Percentiles rank a stretch among this genome's conserved stretches.
Conservation (phyloP, 805 yeast genomes). For the Zygosaccharomyces bisporus region DNA sequence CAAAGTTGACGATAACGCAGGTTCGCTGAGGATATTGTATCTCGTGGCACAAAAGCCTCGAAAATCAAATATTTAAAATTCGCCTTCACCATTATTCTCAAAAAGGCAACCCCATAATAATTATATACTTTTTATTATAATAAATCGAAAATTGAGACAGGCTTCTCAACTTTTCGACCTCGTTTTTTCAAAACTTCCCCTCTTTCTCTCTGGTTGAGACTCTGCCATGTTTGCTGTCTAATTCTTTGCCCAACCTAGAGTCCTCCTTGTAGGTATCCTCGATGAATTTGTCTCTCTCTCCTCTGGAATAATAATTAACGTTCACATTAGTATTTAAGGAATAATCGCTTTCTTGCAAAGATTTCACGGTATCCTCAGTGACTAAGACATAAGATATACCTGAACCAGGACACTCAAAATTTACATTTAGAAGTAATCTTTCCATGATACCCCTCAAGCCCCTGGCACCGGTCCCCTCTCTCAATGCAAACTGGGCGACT, state of each 20-base stretch:
- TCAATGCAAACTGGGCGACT: constrained; percentile 47
- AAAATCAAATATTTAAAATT: neutral
- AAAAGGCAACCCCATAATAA: neutral
- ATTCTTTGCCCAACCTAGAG: constrained; percentile 31
- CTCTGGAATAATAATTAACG: constrained; percentile 45
- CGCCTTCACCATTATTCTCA: neutral
- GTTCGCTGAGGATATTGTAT: constrained; percentile 25
- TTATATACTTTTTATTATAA: neutral
- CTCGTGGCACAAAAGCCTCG: constrained; percentile 32
- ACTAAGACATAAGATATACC: constrained; percentile 49
- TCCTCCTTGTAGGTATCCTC: constrained; percentile 45
- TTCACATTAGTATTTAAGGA: constrained; percentile 32
- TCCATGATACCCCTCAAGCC: constrained; percentile 56
- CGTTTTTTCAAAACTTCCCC: constrained; percentile 2
- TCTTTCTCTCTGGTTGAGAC: constrained; percentile 22
- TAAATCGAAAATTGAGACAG: constrained; percentile 8
- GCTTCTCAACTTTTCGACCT: constrained; percentile 7
- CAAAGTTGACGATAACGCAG: constrained; percentile 27
- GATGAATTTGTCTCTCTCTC: constrained; percentile 42
- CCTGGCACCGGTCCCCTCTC: constrained; percentile 59
- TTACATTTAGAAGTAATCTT: constrained; percentile 46
- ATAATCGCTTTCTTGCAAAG: constrained; percentile 36
- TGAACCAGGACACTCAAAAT: constrained; percentile 59
- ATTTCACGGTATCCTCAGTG: constrained; percentile 42
- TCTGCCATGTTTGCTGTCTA: constrained; percentile 36